Evolutionary conservation across 2,329 filamentous ascomycete species (phyloP).

Genomic region (Rugonectria rugulosa): DNA sequence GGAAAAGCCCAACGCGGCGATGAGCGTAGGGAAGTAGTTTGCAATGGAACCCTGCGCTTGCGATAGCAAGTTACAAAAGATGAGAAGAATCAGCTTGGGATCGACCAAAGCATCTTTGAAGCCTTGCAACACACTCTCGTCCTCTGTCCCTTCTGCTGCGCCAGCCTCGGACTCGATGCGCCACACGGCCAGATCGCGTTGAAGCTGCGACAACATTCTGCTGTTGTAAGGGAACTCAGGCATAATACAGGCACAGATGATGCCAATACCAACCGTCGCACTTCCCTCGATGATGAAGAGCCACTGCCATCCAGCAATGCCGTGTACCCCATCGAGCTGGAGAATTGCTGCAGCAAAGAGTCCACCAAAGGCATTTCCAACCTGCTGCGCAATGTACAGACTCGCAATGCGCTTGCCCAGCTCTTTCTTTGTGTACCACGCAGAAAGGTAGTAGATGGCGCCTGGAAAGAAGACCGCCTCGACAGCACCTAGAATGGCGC

Average conservation of each 20-base stretch:
- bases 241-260: slow-evolving; percentile 62
- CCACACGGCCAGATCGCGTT: slow-evolving; percentile 66
- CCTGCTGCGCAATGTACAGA: slow-evolving; percentile 45
- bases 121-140: slow-evolving; percentile 63
- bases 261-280: slow-evolving; percentile 67
- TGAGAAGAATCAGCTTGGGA: slow-evolving; percentile 65
- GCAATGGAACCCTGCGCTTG: slow-evolving; percentile 49
- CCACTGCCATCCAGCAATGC: slow-evolving; percentile 61
- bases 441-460: slow-evolving; percentile 50
- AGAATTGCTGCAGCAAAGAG: slow-evolving; percentile 58
- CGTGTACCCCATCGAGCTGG: slow-evolving; percentile 53
- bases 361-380: slow-evolving; percentile 57
- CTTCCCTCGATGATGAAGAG: slow-evolving; percentile 66
- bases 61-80: slow-evolving; percentile 47
- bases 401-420: slow-evolving; percentile 47
- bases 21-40: slow-evolving; percentile 43
- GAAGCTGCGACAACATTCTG: slow-evolving; percentile 26
- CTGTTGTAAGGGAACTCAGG: slow-evolving; percentile 61
- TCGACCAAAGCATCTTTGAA: slow-evolving; percentile 62
- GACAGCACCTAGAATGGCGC: slow-evolving; percentile 47
- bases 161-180: slow-evolving; percentile 70
- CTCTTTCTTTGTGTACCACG: slow-evolving; percentile 51
- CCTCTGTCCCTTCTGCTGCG: slow-evolving; percentile 65
- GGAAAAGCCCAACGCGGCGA: slow-evolving; percentile 64
- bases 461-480: slow-evolving; percentile 50